Base-by-base conservation (phyloP, 2,329 filamentous ascomycete genomes). In the Penicillium crustosum region DNA sequence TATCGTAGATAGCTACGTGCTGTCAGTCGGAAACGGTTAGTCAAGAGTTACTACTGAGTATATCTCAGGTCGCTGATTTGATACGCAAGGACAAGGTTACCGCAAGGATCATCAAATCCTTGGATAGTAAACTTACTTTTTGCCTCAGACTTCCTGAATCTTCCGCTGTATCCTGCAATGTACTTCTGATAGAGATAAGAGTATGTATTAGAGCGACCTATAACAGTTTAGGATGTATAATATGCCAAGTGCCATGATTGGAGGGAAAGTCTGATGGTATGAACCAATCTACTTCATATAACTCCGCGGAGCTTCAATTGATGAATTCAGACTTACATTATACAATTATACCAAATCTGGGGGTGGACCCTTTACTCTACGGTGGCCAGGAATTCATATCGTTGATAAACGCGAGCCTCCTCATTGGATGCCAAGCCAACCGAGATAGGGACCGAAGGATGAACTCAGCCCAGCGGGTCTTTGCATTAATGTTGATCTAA, bases 341-440 rank as follows among this genome's bases (percentile, higher is more conserved):
- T 21, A 13, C 10, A 2, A 33, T 43, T n/a, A 29, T 25, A 44
- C 47, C 15, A 10, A 54, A 31, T 43, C 49, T 31, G 35, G 49
- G 21, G 36, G 33, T 52, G 44, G 39, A 29, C 8, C n/a, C 38
- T 43, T 35, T 19, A n/a, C 48, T 42, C 29, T 25, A 52, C 6
- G 19, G 9, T 23, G 25, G 29, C 15, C 36, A 54, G 19, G 17
- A 31, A 49, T 38, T 31, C 47, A 49, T 27, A 25, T 31, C 38
- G 31, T 61, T 64, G 67, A 69, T 69, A 68, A 67, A 61, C 61
- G n/a, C 25, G 21, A 19, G 57, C 41, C 27, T 33, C 60, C 60
- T 64, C 53, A 70, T 70, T 69, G 68, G 68, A 58, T 45, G 47
- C 36, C 19, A 19, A 35, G 19, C 17, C 9, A 35, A 12, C 38